Conservation (phyloP, 2,329 filamentous ascomycete genomes). For the Aspergillus glaucus region DNA sequence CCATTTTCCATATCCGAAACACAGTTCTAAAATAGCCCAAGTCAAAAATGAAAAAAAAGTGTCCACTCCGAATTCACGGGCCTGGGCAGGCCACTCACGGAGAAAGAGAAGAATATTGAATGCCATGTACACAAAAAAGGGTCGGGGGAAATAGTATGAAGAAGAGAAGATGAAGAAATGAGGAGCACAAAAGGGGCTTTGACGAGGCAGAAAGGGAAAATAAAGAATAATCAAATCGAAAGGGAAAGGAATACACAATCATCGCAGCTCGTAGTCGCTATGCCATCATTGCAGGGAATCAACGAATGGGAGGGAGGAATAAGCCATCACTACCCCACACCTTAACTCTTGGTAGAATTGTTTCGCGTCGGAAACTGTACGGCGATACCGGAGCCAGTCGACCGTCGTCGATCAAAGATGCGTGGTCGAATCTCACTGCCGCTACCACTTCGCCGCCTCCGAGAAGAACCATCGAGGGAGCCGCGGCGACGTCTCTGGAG, state of each 20-base stretch:
- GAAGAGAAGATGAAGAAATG: constrained; percentile 16
- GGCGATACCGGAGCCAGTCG: constrained; percentile 30
- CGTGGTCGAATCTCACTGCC: constrained; percentile 35
- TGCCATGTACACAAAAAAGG: constrained; percentile 37
- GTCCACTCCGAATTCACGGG: constrained; percentile 23
- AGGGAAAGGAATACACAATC: constrained; percentile 26
- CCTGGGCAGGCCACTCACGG: constrained; percentile 18
- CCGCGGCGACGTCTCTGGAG: constrained; percentile 43
- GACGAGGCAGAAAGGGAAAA: constrained; percentile 5
- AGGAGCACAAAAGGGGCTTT: not conserved
- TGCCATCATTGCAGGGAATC: constrained; percentile 28
- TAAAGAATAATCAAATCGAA: constrained; percentile 18
- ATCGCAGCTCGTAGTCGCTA: constrained; percentile 34
- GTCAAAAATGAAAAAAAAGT: constrained; percentile 17
- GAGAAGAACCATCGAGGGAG: constrained; percentile 34
- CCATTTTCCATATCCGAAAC: constrained; percentile 39
- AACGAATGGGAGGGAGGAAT: constrained; percentile 15
- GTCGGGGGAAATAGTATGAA: constrained; percentile 14
- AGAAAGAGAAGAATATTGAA: constrained; percentile 30
- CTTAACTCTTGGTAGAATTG: constrained; percentile 32
- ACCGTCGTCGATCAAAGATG: constrained; percentile 21
- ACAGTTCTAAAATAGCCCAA: constrained; percentile 37
- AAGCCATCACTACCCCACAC: constrained; percentile 5
- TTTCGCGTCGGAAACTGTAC: constrained; percentile 35
- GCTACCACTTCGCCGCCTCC: constrained; percentile 37